Conservation (phyloP, 306 rosid species). For the Senna tora region DNA sequence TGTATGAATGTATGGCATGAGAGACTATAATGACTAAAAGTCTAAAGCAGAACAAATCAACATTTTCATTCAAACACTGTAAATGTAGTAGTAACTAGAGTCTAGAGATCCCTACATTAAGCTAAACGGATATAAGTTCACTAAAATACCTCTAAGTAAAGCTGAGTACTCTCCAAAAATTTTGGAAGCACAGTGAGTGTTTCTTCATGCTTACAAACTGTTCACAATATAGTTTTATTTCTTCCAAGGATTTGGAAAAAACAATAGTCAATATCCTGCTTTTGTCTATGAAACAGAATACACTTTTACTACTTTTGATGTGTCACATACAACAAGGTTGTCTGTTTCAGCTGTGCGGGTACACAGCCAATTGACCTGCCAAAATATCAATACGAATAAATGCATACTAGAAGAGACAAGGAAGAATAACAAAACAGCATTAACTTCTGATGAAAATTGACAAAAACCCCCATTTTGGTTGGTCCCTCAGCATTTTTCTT, state of each 20-base stretch:
- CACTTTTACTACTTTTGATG: conserved; percentile 82
- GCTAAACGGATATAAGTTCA: not conserved
- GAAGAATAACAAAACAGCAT: conserved; percentile 14
- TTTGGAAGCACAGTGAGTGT: conserved; percentile 26
- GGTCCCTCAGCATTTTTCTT: too few relatives aligned
- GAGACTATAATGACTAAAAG: too few relatives aligned
- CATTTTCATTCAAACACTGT: conserved; percentile 2
- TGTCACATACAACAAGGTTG: conserved; percentile 88
- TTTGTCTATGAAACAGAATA: conserved; percentile 61
- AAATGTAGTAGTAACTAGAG: too few relatives aligned
- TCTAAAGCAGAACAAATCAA: too few relatives aligned
- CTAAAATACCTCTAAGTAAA: not conserved
- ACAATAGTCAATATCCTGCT: conserved; percentile 26
- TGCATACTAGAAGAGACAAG: not conserved
- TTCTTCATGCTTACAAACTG: conserved; percentile 16
- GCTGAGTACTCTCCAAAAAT: not conserved
- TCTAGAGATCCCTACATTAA: conserved; percentile 16
- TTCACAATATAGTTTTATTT: conserved; percentile 26
- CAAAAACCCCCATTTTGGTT: too few relatives aligned
- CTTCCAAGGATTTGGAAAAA: conserved; percentile 32
- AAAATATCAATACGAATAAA: conserved; percentile 34
- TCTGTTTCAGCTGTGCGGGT: conserved; percentile 73
- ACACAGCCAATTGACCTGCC: conserved; percentile 93
- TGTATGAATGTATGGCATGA: too few relatives aligned
- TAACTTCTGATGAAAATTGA: too few relatives aligned